These are phyloP conservation scores for Diaporthe citrichinensis DNA, from an alignment of 2,329 filamentous ascomycete genomes.

Conservation along the genomic window DNA sequence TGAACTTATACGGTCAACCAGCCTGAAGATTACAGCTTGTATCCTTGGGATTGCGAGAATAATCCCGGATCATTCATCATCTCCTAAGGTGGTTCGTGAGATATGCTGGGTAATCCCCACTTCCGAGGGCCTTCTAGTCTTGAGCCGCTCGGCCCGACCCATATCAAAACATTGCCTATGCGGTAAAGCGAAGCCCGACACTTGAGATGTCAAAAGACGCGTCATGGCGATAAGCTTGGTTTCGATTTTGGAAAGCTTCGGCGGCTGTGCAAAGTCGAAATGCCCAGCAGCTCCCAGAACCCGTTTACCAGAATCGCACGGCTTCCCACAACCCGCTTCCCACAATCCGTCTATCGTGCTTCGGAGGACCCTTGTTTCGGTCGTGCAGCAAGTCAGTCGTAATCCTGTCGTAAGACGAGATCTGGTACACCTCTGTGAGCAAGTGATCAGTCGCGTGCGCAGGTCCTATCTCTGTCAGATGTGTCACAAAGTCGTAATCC, in stretches of 20 bases:
- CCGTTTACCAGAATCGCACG: no score
- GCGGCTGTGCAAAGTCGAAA: background rate
- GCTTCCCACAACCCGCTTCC: background rate
- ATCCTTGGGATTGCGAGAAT: background rate
- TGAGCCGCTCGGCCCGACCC: background rate
- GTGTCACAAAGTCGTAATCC: background rate
- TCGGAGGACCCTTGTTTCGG: background rate
- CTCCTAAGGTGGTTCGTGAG: background rate
- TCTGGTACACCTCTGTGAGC: background rate
- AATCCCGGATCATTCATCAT: background rate
- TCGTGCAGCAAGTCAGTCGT: conserved; percentile 15
- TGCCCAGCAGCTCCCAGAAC: background rate
- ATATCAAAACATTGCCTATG: background rate
- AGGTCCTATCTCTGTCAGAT: background rate
- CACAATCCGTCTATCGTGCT: background rate
- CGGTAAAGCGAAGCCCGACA: background rate
- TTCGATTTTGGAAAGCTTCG: background rate
- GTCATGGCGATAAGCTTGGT: conserved; percentile 17
- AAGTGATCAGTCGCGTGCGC: background rate
- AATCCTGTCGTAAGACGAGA: background rate
- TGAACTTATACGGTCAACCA: background rate
- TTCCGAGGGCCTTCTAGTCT: background rate
- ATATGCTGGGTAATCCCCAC: no score
- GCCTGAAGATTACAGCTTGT: background rate
- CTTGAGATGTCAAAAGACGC: background rate